These are phyloP conservation scores for Lobosporangium transversale DNA, from an alignment of 192 early-diverging fungal species.

Conservation along the genomic window DNA sequence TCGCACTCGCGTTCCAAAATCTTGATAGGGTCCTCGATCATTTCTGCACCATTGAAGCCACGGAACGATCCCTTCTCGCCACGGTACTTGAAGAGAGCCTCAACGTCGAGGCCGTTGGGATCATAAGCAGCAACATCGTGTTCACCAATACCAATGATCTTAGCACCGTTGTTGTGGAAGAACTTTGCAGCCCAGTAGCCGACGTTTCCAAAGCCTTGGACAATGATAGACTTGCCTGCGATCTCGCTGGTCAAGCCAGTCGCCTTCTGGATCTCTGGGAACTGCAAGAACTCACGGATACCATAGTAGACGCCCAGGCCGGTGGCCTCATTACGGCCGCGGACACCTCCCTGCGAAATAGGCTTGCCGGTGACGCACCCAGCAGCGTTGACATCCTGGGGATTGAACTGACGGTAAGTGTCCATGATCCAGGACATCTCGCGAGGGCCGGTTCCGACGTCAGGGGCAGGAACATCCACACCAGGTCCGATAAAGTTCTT, in stretches of 20 bases:
- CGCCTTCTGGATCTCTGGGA: constrained; percentile 79
- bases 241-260: constrained; percentile 72
- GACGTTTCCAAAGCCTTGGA: constrained; percentile 90
- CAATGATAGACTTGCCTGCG: constrained; percentile 69
- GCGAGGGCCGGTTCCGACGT: constrained; percentile 81
- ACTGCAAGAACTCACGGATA: constrained; percentile 81
- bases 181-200: constrained; percentile 88
- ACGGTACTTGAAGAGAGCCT: constrained; percentile 73
- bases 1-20: constrained; percentile 84
- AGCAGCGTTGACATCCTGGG: constrained; percentile 81
- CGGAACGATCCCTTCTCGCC: constrained; percentile 72
- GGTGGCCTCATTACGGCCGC: constrained; percentile 86
- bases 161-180: constrained; percentile 84
- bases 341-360: constrained; percentile 80
- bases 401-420: constrained; percentile 86
- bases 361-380: constrained; percentile 89
- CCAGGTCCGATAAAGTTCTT: constrained; percentile 89
- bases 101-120: constrained; percentile 71
- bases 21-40: constrained; percentile 65
- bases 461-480: constrained; percentile 85
- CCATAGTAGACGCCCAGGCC: constrained; percentile 87
- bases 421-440: constrained; percentile 92
- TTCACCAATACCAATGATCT: constrained; percentile 79
- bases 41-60: constrained; percentile 69
- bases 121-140: constrained; percentile 74